Evolutionary conservation across 345 rosid genomes (phyloP).

Genomic region (Citrus medica): DNA sequence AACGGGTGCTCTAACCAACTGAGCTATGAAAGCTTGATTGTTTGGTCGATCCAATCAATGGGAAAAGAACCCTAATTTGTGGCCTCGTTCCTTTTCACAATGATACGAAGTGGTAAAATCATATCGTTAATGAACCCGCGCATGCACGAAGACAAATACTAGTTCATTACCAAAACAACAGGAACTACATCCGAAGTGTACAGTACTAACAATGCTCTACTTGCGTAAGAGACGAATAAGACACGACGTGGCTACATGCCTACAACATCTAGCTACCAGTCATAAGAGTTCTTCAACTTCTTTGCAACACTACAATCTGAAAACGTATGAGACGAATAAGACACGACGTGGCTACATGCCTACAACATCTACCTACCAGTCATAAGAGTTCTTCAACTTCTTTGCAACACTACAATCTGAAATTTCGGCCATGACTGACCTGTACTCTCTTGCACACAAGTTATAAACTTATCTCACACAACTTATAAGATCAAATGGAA

Average conservation of each 20-base stretch:
- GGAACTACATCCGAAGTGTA: background rate
- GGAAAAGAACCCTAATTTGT: too few relatives aligned
- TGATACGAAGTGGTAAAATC: too few relatives aligned
- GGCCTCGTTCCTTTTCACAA: too few relatives aligned
- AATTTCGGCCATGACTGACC: background rate
- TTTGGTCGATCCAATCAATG: too few relatives aligned
- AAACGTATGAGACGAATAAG: too few relatives aligned
- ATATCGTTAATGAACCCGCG: too few relatives aligned
- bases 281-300: background rate
- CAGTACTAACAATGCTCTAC: background rate
- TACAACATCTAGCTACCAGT: background rate
- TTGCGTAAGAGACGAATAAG: background rate
- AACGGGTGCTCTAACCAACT: constrained; percentile 98
- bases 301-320: background rate
- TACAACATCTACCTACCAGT: background rate
- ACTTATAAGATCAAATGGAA: background rate
- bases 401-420: background rate
- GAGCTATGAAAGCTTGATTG: constrained; percentile 75
- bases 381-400: background rate
- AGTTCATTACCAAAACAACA: background rate
- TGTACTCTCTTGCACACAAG: background rate
- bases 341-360: background rate
- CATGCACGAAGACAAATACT: background rate
- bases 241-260: background rate
- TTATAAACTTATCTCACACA: too few relatives aligned